These are phyloP conservation scores for Huiozyma naganishii DNA, from an alignment of 805 yeast species.

Conservation along the genomic window DNA sequence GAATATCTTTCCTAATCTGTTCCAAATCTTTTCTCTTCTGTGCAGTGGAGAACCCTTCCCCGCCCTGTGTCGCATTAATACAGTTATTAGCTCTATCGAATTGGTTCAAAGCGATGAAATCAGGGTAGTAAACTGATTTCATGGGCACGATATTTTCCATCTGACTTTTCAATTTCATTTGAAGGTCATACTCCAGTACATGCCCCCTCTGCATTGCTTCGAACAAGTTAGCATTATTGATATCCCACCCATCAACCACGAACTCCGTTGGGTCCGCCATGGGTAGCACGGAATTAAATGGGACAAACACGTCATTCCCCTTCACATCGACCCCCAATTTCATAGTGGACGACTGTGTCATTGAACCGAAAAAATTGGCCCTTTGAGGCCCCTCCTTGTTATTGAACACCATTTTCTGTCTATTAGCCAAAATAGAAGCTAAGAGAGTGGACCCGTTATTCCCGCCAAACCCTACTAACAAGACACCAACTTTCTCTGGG, in stretches of 20 bases:
- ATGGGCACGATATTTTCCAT: slow-evolving; percentile 57
- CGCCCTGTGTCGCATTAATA: slow-evolving; percentile 29
- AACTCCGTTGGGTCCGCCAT: slow-evolving; percentile 84
- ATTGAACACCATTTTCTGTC: slow-evolving; percentile 62
- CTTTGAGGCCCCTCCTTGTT: slow-evolving; percentile 66
- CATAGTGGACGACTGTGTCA: slow-evolving; percentile 83
- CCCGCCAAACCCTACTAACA: slow-evolving; percentile 94
- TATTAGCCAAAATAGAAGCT: slow-evolving; percentile 79
- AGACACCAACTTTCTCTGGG: slow-evolving; percentile 69
- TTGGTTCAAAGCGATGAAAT: slow-evolving; percentile 92
- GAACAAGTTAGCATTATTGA: slow-evolving; percentile 56
- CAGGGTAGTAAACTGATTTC: slow-evolving; percentile 88
- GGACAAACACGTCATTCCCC: slow-evolving; percentile 85
- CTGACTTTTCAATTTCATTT: slow-evolving; percentile 56
- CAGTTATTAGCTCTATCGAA: slow-evolving; percentile 84
- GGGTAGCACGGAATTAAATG: slow-evolving; percentile 83
- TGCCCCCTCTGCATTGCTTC: slow-evolving; percentile 77
- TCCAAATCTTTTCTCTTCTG: slow-evolving; percentile 88
- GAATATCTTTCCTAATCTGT: slow-evolving; percentile 73
- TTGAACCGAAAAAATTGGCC: slow-evolving; percentile 80
- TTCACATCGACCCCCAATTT: slow-evolving; percentile 76
- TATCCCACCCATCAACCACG: slow-evolving; percentile 92
- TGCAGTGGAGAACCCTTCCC: slow-evolving; percentile 31
- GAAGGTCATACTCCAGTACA: slow-evolving; percentile 79
- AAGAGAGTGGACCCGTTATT: slow-evolving; percentile 90